These are phyloP conservation scores for Sporisorium scitamineum DNA, from an alignment of 1,284 basidiomycete genomes.

Conservation along the genomic window DNA sequence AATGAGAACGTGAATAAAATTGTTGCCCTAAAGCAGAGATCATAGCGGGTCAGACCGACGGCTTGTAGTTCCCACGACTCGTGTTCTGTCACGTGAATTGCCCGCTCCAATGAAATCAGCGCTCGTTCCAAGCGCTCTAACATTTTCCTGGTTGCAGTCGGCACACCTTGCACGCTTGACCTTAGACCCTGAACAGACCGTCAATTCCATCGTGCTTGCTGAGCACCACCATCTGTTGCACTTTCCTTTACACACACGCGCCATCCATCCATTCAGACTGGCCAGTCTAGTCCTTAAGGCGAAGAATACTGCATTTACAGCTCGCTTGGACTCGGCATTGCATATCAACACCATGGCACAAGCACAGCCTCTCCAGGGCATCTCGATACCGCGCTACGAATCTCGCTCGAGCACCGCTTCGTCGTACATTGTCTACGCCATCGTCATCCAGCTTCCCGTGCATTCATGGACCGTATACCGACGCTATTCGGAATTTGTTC, in stretches of 20 bases:
- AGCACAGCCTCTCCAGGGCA: slow-evolving; percentile 62
- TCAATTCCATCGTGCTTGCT: background rate
- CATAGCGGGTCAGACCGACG: too few species aligned
- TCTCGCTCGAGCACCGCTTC: slow-evolving; percentile 61
- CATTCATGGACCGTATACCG: slow-evolving; percentile 92
- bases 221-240: slow-evolving; percentile 5
- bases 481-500: slow-evolving; percentile 92
- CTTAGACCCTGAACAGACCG: background rate
- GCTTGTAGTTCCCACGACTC: too few species aligned
- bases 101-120: too few species aligned
- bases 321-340: background rate
- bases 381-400: slow-evolving; percentile 64
- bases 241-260: background rate
- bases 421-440: slow-evolving; percentile 82
- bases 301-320: background rate
- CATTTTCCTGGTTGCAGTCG: background rate
- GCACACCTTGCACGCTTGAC: background rate
- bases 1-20: too few species aligned
- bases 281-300: background rate
- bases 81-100: too few species aligned
- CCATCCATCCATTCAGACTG: too few species aligned
- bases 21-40: too few species aligned
- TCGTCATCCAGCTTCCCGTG: slow-evolving; percentile 78
- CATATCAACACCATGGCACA: slow-evolving; percentile 25
- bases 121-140: too few species aligned